Conservation (phyloP, 2,329 filamentous ascomycete species). For the Fusarium sp. region DNA sequence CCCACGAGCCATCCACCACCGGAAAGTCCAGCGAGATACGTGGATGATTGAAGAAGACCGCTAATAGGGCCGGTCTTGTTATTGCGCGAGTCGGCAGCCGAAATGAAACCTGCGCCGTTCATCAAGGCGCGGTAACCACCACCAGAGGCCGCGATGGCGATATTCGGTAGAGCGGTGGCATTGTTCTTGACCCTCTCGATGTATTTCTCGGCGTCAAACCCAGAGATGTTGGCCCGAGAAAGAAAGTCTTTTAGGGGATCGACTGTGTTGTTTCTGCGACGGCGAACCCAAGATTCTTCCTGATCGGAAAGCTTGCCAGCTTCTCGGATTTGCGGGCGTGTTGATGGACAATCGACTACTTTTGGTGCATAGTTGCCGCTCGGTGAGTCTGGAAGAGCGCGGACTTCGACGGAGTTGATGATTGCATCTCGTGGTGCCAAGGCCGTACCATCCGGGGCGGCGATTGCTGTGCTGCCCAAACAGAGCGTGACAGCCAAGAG, state of each 20-base stretch:
- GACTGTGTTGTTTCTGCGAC: constrained; percentile 78
- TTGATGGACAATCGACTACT: constrained; percentile 74
- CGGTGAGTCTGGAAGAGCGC: constrained; percentile 24
- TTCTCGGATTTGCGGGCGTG: constrained; percentile 77
- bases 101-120: constrained; percentile 83
- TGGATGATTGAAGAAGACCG: constrained; percentile 82
- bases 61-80: constrained; percentile 74
- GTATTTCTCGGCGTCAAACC: constrained; percentile 80
- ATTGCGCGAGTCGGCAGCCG: constrained; percentile 78
- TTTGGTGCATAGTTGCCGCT: constrained; percentile 72
- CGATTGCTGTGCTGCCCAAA: background rate
- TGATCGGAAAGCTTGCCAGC: constrained; percentile 69
- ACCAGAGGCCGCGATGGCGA: constrained; percentile 84
- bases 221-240: constrained; percentile 75
- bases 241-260: constrained; percentile 80
- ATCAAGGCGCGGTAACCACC: constrained; percentile 88
- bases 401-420: background rate
- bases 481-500: constrained; percentile 4
- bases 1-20: constrained; percentile 88
- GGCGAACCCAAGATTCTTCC: constrained; percentile 80
- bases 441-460: constrained; percentile 9
- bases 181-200: constrained; percentile 60
- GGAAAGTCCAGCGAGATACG: constrained; percentile 84
- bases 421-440: background rate
- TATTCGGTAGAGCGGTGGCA: constrained; percentile 60